These are phyloP conservation scores for Rhodomyrtus tomentosa DNA, from an alignment of 345 rosid species.

Conservation along the genomic window DNA sequence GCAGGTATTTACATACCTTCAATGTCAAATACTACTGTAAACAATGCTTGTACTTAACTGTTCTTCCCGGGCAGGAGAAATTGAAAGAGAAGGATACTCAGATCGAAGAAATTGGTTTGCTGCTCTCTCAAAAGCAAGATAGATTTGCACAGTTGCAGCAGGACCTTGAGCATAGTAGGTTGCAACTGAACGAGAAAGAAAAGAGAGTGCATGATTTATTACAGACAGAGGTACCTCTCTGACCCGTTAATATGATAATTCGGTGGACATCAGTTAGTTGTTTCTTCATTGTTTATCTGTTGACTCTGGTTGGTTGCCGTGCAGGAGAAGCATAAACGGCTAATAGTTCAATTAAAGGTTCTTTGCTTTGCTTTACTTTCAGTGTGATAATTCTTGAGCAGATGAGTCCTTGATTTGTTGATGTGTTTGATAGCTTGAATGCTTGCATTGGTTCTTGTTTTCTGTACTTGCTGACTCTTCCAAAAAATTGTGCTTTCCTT, in stretches of 20 bases:
- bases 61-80: conserved; percentile 35
- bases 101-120: conserved; percentile 38
- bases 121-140: conserved; percentile 42
- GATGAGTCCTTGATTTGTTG: neutral
- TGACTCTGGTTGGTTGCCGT: neutral
- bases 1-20: conserved; percentile 31
- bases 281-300: neutral
- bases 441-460: neutral
- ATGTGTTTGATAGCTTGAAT: neutral
- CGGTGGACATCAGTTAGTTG: neutral
- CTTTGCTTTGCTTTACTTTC: neutral
- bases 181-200: conserved; percentile 55
- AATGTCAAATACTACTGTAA: neutral
- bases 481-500: neutral
- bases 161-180: conserved; percentile 51
- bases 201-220: conserved; percentile 43
- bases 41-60: neutral
- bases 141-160: conserved; percentile 51
- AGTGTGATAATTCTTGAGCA: neutral
- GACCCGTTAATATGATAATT: neutral
- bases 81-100: conserved; percentile 54
- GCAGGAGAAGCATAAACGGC: conserved; percentile 47
- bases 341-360: conserved; percentile 39
- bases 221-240: conserved; percentile 49
- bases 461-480: neutral